Base-by-base conservation (phyloP, 2,329 filamentous ascomycete genomes). In the Shiraia sp. region DNA sequence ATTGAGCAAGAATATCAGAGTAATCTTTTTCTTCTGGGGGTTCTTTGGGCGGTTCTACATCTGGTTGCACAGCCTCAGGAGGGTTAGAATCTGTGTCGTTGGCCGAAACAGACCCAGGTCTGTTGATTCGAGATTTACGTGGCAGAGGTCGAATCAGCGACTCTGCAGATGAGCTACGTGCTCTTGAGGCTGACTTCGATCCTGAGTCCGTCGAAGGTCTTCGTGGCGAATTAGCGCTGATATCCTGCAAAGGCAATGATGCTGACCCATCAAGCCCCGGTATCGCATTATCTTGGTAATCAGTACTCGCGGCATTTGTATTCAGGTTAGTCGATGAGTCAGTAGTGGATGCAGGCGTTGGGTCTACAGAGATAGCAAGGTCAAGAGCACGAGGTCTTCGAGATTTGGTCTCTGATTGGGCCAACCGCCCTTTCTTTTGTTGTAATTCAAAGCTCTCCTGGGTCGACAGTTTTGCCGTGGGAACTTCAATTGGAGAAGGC, bases 141-240 rank as follows among this genome's bases (percentile, higher is more conserved):
- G 19, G 19, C 8, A 22, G 19, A 8, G 47, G 48, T 40, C 53
- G 59, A 23, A 57, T 49, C 9, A 61, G 28, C 1, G 47, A 54
- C 33, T 63, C 57, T 12, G 59, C 46, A 10, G 50, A 55, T 9
- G 57, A 54, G 29, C 45, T 58, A 27, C 52, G 48, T 7, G 40
- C 38, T 23, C 55, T 41, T 25, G 51, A 43, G 30, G 25, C 29
- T 28, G 28, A 40, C 4, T 43, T 57, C 48, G 60, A 60, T 5
- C 41, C 37, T 29, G 63, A 63, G 8, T 57, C 57, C 8, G 54
- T 59, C n/a, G 66, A 67, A 3, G 46, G 60, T 6, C 55, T 57
- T n/a, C 61, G 59, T 2, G 60, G 53, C 16, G 59, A 64, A 31
- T 67, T 66, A 10, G 57, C 55, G 37, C 49, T 57, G 30, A 58